phyloP scores from a whole-genome alignment of 2,329 filamentous ascomycete species.

The Stylonectria norvegica region DNA sequence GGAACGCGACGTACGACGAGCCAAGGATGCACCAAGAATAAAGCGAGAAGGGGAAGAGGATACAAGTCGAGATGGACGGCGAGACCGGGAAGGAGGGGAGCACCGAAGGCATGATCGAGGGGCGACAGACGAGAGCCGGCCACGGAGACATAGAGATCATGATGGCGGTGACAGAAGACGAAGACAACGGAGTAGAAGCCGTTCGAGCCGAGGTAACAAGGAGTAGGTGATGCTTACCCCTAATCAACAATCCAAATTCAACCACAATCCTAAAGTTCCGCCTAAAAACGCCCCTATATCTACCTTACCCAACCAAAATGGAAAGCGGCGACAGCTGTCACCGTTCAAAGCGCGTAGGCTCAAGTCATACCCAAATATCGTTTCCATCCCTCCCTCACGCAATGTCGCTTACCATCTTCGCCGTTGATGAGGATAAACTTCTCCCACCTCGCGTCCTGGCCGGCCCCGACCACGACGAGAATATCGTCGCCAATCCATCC shows the following conservation, averaged over 20 bases:
- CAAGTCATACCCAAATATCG: conserved; percentile 58
- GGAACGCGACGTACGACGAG: conserved; percentile 26
- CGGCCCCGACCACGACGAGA: conserved; percentile 74
- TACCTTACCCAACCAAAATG: conserved; percentile 11
- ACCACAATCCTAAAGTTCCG: too few relatives aligned
- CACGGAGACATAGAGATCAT: conserved; percentile 27
- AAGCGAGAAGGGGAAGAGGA: conserved; percentile 23
- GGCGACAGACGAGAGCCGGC: conserved; percentile 26
- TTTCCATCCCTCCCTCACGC: conserved; percentile 77
- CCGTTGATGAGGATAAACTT: conserved; percentile 71
- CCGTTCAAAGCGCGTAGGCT: too few relatives aligned
- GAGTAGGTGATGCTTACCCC: conserved; percentile 17
- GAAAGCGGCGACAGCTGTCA: too few relatives aligned
- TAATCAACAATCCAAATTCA: conserved; percentile 1
- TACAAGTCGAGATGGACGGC: conserved; percentile 20
- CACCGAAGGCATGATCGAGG: conserved; percentile 29
- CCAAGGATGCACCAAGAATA: conserved; percentile 17
- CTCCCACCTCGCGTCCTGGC: conserved; percentile 81
- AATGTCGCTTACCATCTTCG: conserved; percentile 63
- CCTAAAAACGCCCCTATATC: conserved; percentile 22
- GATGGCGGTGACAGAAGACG: conserved; percentile 22
- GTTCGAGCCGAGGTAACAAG: conserved; percentile 37
- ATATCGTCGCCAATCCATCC: conserved; percentile 78
- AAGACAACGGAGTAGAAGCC: conserved; percentile 39
- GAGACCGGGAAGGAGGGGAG: conserved; percentile 23